Evolutionary conservation across 352 stramenopile species (phyloP).

Genomic region (Peronosclerospora sorghi): DNA sequence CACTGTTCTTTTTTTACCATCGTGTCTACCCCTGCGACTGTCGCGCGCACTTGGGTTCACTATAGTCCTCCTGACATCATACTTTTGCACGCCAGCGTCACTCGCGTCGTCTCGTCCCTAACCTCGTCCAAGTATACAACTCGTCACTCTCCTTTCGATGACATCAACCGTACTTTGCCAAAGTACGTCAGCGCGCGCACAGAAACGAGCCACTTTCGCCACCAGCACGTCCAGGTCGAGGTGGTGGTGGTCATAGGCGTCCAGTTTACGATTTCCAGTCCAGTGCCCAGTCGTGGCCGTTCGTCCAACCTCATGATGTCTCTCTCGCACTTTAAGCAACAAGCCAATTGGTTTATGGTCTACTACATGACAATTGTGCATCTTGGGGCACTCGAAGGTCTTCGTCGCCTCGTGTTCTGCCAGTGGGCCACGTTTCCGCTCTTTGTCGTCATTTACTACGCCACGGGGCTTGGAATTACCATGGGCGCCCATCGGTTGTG

Average conservation of each 20-base stretch:
- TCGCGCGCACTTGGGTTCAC: neutral
- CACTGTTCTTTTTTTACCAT: neutral
- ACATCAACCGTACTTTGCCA: conserved; percentile 22
- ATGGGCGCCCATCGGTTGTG: conserved; percentile 96
- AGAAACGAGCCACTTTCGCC: neutral
- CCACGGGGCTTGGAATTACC: conserved; percentile 95
- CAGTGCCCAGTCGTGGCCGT: neutral
- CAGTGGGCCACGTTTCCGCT: conserved; percentile 84
- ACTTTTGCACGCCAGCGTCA: conserved; percentile 18
- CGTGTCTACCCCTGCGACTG: neutral
- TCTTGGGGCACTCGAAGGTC: conserved; percentile 77
- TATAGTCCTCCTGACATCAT: conserved; percentile 28
- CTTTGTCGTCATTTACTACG: conserved; percentile 89
- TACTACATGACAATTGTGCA: conserved; percentile 96
- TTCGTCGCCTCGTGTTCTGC: conserved; percentile 69
- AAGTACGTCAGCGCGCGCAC: conserved; percentile 23
- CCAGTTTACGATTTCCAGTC: conserved; percentile 24
- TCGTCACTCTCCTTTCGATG: conserved; percentile 10
- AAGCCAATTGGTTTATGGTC: conserved; percentile 96
- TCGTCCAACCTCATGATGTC: conserved; percentile 59
- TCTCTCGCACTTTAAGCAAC: conserved; percentile 55
- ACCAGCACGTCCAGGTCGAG: neutral
- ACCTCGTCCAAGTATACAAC: conserved; percentile 13
- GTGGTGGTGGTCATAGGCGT: neutral
- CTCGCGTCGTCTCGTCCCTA: neutral